Evolutionary conservation across 257 asterid species (phyloP), one percentile per base, ranked within the genome.

Genomic region (Solanum ossicruentum): DNA sequence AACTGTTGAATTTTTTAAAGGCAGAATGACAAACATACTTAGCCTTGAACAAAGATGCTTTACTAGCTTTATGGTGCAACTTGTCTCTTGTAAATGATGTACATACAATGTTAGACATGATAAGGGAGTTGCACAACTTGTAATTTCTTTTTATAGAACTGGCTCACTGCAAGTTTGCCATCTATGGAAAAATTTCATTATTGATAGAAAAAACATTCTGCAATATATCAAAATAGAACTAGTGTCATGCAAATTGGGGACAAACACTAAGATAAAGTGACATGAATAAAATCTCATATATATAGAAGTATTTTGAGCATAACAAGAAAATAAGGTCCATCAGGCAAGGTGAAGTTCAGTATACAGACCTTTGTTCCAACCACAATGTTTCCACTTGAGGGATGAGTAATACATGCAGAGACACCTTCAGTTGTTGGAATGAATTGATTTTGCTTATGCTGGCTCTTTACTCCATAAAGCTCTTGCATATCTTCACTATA

Each of bases 291-390:
- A 84, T 16, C 23, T 58, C 18, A 52, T 56, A n/a, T 56, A 73
- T 45, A 21, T 21, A 21, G 60, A 73, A 58, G 56, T 28, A 16
- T 41, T 52, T 51, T 49, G 45, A 51, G 63, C 45, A 77, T 51
- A 51, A 49, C 61, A 15, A 51, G 45, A 36, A 75, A 49, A 51
- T 8, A 49, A 77, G 63, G 47, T 77, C 61, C 63, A 51, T 77
- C 82, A 51, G n/a, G 63, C 52, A 77, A 51, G 63, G 63, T 49
- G 63, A 77, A 51, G 26, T 23, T 8, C 47, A 51, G 66, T 20
- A 61, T 23, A 84, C 85, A 61, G 82, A 94, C 99, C 98, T 89
- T 87, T 61, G 99, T 94, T 92, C 99, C 99, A 63, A 94, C 97
- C 47, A 94, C 93, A 89, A 95, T 89, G 89, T 95, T 89, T 81